Evolutionary conservation across 345 rosid genomes (phyloP).

Genomic region (Rhizophora apiculata): DNA sequence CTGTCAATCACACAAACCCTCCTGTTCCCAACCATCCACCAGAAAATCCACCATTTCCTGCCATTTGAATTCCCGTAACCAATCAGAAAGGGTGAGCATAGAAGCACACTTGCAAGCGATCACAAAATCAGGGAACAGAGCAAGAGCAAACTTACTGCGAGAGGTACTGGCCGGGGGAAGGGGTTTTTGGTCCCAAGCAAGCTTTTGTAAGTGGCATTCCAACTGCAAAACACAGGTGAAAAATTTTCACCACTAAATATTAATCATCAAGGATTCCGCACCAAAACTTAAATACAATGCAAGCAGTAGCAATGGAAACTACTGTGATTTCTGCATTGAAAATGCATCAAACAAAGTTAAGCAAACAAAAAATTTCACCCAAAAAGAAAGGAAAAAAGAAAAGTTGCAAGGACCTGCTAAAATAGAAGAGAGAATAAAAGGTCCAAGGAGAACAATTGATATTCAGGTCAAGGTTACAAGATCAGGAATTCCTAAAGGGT

Average conservation of each 20-base stretch:
- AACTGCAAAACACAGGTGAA: conserved; percentile 13
- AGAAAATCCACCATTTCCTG: conserved; percentile 42
- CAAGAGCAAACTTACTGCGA: conserved; percentile 41
- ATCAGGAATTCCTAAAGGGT: too few relatives aligned
- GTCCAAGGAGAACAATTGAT: too few relatives aligned
- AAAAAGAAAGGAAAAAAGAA: too few relatives aligned
- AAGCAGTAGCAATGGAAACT: neutral
- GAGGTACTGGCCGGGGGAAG: conserved; percentile 49
- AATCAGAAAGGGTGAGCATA: neutral
- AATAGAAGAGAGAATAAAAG: too few relatives aligned
- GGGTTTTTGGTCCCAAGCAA: conserved; percentile 46
- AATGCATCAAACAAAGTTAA: too few relatives aligned
- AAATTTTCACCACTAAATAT: neutral
- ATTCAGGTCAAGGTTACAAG: too few relatives aligned
- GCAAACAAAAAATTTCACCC: too few relatives aligned
- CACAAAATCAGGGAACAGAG: neutral
- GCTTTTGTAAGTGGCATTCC: conserved; percentile 52
- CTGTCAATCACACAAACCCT: conserved; percentile 28
- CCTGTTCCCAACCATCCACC: conserved; percentile 30
- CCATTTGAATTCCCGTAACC: conserved; percentile 11
- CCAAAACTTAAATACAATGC: neutral
- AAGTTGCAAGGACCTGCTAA: too few relatives aligned
- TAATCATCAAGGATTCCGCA: too few relatives aligned
- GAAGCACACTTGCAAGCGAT: neutral
- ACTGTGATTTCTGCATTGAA: too few relatives aligned